Conservation (phyloP, 768 basidiomycete genomes). For the Pleurotus pulmonarius region DNA sequence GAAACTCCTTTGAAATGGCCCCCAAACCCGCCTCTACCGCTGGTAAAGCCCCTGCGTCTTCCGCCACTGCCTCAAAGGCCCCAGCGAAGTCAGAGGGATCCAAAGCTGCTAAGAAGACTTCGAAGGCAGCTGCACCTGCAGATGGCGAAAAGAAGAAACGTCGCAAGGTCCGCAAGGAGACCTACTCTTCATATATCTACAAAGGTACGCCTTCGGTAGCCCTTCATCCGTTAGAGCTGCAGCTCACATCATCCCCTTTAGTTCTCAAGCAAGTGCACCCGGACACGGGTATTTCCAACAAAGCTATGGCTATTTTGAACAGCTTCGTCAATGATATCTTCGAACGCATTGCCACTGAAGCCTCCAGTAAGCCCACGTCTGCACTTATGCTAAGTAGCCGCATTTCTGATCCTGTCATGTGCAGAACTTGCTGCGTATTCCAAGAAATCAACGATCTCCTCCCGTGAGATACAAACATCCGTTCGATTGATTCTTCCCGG, state of each 20-base stretch:
- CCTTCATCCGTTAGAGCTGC: background rate
- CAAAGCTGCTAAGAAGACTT: constrained; percentile 81
- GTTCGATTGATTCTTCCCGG: constrained; percentile 83
- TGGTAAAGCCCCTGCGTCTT: constrained; percentile 74
- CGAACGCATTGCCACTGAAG: constrained; percentile 71
- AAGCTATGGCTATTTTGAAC: constrained; percentile 96
- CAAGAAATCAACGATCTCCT: constrained; percentile 90
- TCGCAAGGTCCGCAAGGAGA: constrained; percentile 84
- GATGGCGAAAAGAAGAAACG: constrained; percentile 86
- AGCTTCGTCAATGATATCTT: constrained; percentile 96
- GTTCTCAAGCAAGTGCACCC: constrained; percentile 98
- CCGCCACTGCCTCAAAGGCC: constrained; percentile 62
- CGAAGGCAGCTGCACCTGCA: constrained; percentile 57
- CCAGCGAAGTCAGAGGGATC: constrained; percentile 63
- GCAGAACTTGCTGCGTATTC: constrained; percentile 80
- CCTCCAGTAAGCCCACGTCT: constrained; percentile 47
- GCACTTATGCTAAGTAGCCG: background rate
- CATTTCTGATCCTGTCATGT: background rate
- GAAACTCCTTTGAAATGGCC: constrained; percentile 38
- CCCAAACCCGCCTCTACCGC: constrained; percentile 82
- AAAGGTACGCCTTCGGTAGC: constrained; percentile 48
- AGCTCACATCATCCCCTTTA: constrained; percentile 21
- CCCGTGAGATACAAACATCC: constrained; percentile 83
- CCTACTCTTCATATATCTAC: constrained; percentile 91
- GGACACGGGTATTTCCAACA: constrained; percentile 99